Percentiles rank a stretch among this genome's conserved stretches.
Evolutionary conservation across 306 rosid species (phyloP).

Genomic region (Cucurbita pepo): DNA sequence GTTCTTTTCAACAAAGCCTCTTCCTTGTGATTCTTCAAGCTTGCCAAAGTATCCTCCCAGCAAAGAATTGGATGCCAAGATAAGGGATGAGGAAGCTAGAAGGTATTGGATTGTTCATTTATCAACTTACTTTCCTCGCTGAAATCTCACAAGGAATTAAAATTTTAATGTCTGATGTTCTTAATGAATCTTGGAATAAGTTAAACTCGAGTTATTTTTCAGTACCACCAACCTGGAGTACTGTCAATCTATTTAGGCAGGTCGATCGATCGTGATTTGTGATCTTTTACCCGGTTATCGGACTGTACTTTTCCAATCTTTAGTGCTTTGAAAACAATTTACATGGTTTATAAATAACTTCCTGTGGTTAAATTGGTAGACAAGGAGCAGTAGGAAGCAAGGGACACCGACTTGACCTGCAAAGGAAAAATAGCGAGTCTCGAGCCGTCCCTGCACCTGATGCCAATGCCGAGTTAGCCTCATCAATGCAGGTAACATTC

Average conservation of each 20-base stretch:
- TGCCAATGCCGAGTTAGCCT: constrained; percentile 89
- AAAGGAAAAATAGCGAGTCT: constrained; percentile 70
- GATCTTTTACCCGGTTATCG: not conserved
- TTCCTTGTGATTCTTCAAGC: constrained; percentile 92
- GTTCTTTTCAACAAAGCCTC: constrained; percentile 81
- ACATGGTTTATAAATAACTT: not conserved
- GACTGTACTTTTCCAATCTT: not conserved
- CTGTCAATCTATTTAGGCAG: not conserved
- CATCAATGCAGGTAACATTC: constrained; percentile 74
- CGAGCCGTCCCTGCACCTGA: constrained; percentile 96
- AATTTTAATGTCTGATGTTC: not conserved
- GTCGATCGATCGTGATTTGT: not conserved
- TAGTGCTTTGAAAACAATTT: not conserved
- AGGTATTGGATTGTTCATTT: constrained; percentile 24
- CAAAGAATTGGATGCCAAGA: constrained; percentile 95
- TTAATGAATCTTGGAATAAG: not conserved
- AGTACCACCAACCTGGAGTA: not conserved
- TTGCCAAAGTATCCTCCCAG: constrained; percentile 98
- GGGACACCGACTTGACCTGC: constrained; percentile 62
- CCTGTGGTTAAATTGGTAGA: constrained; percentile 26
- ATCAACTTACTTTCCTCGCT: not conserved
- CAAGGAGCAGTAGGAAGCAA: constrained; percentile 82
- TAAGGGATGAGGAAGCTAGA: constrained; percentile 94
- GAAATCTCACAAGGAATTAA: not conserved
- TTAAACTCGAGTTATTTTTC: not conserved